Percentiles rank a stretch among this genome's conserved stretches.
These are phyloP conservation scores for Cutaneotrichosporon dermatis DNA, from an alignment of 1,284 basidiomycete species.

Conservation along the genomic window DNA sequence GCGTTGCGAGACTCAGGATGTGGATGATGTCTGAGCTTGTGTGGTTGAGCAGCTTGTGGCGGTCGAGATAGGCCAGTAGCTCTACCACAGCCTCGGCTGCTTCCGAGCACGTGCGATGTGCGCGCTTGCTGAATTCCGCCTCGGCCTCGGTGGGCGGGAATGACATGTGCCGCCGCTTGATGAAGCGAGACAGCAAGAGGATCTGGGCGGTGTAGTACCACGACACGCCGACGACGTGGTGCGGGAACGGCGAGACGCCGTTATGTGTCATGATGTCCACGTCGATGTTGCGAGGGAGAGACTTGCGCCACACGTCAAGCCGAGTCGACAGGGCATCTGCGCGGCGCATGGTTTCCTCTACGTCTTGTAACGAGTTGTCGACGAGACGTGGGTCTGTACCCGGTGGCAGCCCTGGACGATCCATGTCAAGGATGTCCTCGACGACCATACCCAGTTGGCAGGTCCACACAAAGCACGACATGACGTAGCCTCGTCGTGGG, in stretches of 20 bases:
- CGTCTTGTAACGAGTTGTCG: background rate
- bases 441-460: constrained; percentile 42
- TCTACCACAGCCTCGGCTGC: constrained; percentile 35
- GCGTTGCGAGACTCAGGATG: constrained; percentile 36
- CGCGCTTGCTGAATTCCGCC: constrained; percentile 8
- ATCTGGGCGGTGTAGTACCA: constrained; percentile 42
- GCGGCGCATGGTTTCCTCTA: constrained; percentile 3
- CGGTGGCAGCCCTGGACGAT: constrained; percentile 22
- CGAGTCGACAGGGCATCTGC: constrained; percentile 20
- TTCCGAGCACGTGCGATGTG: constrained; percentile 35
- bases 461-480: constrained; percentile 42
- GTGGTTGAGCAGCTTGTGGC: constrained; percentile 29
- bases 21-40: constrained; percentile 41
- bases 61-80: constrained; percentile 33
- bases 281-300: constrained; percentile 25
- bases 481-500: constrained; percentile 31
- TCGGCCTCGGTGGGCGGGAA: constrained; percentile 1
- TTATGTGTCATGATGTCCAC: constrained; percentile 17
- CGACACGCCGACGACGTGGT: constrained; percentile 34
- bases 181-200: constrained; percentile 38
- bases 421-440: constrained; percentile 41
- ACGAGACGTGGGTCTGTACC: constrained; percentile 1
- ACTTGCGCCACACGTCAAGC: constrained; percentile 29
- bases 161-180: constrained; percentile 16
- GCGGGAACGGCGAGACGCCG: constrained; percentile 32